Conservation (phyloP, 495 filamentous ascomycete genomes). For the Hypoxylon perforatum region DNA sequence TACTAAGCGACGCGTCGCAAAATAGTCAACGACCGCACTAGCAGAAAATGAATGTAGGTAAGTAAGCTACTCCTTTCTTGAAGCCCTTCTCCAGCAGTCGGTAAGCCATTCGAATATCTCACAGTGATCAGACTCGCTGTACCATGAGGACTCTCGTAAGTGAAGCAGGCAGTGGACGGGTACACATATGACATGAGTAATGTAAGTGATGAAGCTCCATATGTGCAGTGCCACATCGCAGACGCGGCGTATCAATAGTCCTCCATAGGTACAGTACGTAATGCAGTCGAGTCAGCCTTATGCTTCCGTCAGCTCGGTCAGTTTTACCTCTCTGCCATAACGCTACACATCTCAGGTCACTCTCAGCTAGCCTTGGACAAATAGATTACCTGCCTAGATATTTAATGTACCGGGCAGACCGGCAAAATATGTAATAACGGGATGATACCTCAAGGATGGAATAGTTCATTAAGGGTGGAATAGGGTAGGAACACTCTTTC, state of each 20-base stretch:
- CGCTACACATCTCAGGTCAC: conserved; percentile 4
- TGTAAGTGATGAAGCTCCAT: conserved; percentile 15
- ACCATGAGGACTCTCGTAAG: conserved; percentile 5
- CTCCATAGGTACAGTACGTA: conserved; percentile 6
- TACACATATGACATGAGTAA: conserved; percentile 26
- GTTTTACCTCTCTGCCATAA: conserved; percentile 10
- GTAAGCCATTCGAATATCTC: conserved; percentile 3
- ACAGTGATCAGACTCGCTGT: neutral
- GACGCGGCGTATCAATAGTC: conserved; percentile 23
- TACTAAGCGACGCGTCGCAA: neutral
- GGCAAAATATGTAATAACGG: too few species aligned
- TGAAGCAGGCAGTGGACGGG: conserved; percentile 4
- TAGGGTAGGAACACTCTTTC: too few species aligned
- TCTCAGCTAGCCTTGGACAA: too few species aligned
- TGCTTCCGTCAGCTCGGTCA: conserved; percentile 21
- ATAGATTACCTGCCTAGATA: too few species aligned
- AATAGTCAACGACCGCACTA: neutral
- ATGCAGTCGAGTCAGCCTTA: conserved; percentile 37
- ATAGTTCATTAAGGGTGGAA: too few species aligned
- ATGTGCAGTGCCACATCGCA: conserved; percentile 16
- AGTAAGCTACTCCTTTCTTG: neutral
- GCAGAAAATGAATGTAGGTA: neutral
- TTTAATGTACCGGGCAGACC: too few species aligned
- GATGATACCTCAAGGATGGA: too few species aligned
- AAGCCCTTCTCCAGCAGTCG: neutral